phyloP scores from a whole-genome alignment of 1,284 basidiomycete species.

The Ustilago loliicola region DNA sequence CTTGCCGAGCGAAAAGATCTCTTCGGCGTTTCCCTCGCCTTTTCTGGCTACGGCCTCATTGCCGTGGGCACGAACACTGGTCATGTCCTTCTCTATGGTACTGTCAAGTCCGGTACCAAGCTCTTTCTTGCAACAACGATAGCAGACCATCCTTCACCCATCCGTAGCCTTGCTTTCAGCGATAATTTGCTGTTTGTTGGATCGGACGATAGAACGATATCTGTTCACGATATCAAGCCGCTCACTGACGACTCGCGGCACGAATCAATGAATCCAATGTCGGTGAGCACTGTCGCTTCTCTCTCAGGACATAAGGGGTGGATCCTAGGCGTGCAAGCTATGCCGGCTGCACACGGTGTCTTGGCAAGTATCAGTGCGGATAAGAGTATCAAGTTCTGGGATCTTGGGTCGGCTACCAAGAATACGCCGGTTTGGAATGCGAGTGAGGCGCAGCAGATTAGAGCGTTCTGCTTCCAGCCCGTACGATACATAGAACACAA shows the following conservation, averaged over 20 bases:
- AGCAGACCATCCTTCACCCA: slow-evolving; percentile 40
- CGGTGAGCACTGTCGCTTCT: slow-evolving; percentile 29
- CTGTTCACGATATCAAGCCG: slow-evolving; percentile 39
- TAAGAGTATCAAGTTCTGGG: slow-evolving; percentile 52
- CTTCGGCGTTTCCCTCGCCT: slow-evolving; percentile 40
- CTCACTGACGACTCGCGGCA: slow-evolving; percentile 6
- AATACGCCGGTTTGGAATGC: slow-evolving; percentile 43
- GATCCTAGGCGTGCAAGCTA: slow-evolving; percentile 14
- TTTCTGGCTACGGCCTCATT: slow-evolving; percentile 12
- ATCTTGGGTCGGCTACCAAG: slow-evolving; percentile 29
- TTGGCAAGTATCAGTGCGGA: slow-evolving; percentile 46
- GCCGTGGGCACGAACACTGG: slow-evolving; percentile 34
- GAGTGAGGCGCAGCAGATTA: slow-evolving; percentile 16
- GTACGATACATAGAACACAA: not conserved
- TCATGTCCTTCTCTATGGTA: slow-evolving; percentile 35
- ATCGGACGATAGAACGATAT: slow-evolving; percentile 43
- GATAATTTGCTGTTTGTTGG: slow-evolving; percentile 30
- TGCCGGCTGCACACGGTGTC: slow-evolving; percentile 1
- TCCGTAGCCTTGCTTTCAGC: slow-evolving; percentile 36
- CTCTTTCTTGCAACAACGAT: slow-evolving; percentile 15
- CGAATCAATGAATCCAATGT: not conserved
- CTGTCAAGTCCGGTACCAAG: not conserved
- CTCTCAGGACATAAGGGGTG: slow-evolving; percentile 42
- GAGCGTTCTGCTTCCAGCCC: slow-evolving; percentile 36
- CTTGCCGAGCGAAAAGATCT: slow-evolving; percentile 22